Conservation (phyloP, 495 filamentous ascomycete genomes). For the Podospora anserina region DNA sequence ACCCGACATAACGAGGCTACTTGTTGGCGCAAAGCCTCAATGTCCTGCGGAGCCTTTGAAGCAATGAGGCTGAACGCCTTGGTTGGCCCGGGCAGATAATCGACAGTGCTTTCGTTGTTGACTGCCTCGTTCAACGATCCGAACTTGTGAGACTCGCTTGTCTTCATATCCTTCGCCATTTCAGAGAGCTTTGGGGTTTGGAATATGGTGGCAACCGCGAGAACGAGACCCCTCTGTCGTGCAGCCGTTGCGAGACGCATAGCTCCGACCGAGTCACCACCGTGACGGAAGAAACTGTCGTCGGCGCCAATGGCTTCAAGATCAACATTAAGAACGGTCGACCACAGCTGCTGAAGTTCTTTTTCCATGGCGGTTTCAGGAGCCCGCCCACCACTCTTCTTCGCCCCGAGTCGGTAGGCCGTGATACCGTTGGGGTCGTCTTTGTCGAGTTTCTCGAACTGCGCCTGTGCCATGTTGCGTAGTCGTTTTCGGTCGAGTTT, state of each 20-base stretch:
- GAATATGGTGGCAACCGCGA: slow-evolving; percentile 56
- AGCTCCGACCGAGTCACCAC: slow-evolving; percentile 67
- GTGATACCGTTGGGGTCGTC: background rate
- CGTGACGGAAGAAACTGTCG: slow-evolving; percentile 61
- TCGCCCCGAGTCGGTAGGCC: slow-evolving; percentile 15
- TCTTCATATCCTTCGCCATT: slow-evolving; percentile 33
- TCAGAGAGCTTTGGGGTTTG: slow-evolving; percentile 46
- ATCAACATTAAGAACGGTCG: slow-evolving; percentile 25
- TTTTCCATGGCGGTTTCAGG: slow-evolving; percentile 27
- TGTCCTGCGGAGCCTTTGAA: background rate
- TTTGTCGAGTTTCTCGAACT: slow-evolving; percentile 6
- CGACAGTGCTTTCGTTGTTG: background rate
- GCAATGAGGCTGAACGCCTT: slow-evolving; percentile 20
- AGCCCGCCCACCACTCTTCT: background rate
- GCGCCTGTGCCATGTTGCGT: slow-evolving; percentile 16
- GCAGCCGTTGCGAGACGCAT: slow-evolving; percentile 64
- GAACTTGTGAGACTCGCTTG: background rate
- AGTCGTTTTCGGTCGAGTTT: slow-evolving; percentile 46
- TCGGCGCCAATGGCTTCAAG: slow-evolving; percentile 44
- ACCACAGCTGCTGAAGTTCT: slow-evolving; percentile 33
- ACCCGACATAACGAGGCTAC: slow-evolving; percentile 26
- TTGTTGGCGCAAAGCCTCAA: slow-evolving; percentile 8
- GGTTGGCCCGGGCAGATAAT: slow-evolving; percentile 10
- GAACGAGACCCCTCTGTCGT: slow-evolving; percentile 44
- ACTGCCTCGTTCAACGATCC: background rate